These are phyloP conservation scores for Silene latifolia DNA, from an alignment of 148 eudicot species.

Conservation along the genomic window DNA sequence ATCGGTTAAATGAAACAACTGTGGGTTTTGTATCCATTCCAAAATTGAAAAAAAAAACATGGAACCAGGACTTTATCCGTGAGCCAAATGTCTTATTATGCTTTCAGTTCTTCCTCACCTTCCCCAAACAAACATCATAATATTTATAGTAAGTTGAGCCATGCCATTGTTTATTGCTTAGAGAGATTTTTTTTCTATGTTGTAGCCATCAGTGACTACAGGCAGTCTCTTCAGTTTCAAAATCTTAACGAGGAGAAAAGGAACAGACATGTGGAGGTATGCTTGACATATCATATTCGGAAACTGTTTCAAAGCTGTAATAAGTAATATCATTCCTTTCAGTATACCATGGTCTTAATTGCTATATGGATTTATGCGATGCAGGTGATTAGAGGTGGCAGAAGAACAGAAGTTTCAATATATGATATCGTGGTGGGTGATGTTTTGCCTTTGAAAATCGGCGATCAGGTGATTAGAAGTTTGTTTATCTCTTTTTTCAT, in stretches of 20 bases:
- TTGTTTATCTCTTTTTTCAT: constrained; percentile 5
- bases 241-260: constrained; percentile 81
- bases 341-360: neutral
- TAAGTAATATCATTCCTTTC: neutral
- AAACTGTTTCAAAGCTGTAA: neutral
- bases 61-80: too few relatives aligned
- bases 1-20: too few relatives aligned
- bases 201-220: constrained; percentile 90
- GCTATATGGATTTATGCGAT: neutral
- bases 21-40: too few relatives aligned
- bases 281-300: neutral
- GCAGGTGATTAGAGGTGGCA: constrained; percentile 83
- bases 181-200: neutral
- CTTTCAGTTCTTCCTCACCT: too few relatives aligned
- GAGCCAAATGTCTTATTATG: too few relatives aligned
- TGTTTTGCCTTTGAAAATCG: constrained; percentile 78
- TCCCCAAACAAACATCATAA: too few relatives aligned
- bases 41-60: too few relatives aligned
- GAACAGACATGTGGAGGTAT: constrained; percentile 92
- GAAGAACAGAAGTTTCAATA: constrained; percentile 71
- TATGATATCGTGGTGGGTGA: constrained; percentile 95
- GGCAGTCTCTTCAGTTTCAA: constrained; percentile 91
- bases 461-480: constrained; percentile 68
- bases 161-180: too few relatives aligned
- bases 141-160: too few relatives aligned